Percentiles rank a stretch among this genome's conserved stretches.
phyloP scores from a whole-genome alignment of 176 grass and related monocot genomes.

The Coix lacrymajobi region DNA sequence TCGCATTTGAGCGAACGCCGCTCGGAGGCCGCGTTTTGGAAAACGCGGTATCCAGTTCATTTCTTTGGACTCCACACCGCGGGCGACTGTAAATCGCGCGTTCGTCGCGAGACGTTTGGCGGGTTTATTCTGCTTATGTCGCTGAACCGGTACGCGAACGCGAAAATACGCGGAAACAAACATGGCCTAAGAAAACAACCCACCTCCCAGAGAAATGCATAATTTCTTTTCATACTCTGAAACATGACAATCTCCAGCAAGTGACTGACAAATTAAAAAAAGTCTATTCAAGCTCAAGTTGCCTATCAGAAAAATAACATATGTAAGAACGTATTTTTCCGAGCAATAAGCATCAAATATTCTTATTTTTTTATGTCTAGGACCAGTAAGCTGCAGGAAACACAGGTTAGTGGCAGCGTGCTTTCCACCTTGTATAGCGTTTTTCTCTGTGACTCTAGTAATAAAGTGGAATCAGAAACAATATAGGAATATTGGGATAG shows the following conservation, averaged over 20 bases:
- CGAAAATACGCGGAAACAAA: too few species aligned
- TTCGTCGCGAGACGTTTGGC: too few species aligned
- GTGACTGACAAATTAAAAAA: not conserved
- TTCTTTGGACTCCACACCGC: too few species aligned
- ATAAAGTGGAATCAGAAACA: constrained; percentile 3
- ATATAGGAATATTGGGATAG: not conserved
- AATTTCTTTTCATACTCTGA: not conserved
- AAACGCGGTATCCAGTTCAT: too few species aligned
- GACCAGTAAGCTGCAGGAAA: not conserved
- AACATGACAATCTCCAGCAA: not conserved
- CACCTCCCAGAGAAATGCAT: not conserved
- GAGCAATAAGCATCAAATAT: too few species aligned
- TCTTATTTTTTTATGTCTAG: not conserved
- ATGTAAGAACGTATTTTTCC: too few species aligned
- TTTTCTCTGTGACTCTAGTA: not conserved
- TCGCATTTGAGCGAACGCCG: too few species aligned
- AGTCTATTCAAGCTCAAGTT: not conserved
- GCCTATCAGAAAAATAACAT: not conserved
- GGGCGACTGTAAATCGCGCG: too few species aligned
- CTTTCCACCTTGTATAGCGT: not conserved
- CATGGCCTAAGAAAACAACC: not conserved
- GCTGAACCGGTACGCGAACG: too few species aligned
- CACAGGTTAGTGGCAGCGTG: not conserved
- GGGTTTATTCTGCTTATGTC: too few species aligned
- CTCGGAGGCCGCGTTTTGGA: too few species aligned